A percentile compares a stretch with the other conserved stretches of the same genome.
These are phyloP conservation scores for Aspergillus novofumigatus DNA, from an alignment of 2,329 filamentous ascomycete genomes.

Conservation along the genomic window DNA sequence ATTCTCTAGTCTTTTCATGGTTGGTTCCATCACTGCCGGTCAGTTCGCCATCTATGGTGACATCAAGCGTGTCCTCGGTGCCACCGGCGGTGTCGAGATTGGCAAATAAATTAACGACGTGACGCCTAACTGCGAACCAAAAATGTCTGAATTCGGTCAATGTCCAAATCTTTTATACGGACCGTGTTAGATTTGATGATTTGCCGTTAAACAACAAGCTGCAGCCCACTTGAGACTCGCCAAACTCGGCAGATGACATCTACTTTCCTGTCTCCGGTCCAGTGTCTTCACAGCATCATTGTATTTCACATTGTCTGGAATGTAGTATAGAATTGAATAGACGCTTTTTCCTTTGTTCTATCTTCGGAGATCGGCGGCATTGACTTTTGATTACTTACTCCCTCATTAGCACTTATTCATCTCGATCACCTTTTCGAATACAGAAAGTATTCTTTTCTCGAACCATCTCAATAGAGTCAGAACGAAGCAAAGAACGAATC, in stretches of 20 bases:
- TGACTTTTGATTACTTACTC: background rate
- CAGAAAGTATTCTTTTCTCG: background rate
- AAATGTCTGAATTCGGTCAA: background rate
- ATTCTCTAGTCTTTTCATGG: slow-evolving; percentile 26
- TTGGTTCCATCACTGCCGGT: slow-evolving; percentile 70
- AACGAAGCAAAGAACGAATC: background rate
- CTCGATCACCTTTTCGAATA: background rate
- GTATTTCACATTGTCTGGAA: background rate
- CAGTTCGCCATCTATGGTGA: slow-evolving; percentile 88
- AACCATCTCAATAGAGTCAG: background rate
- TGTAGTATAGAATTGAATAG: background rate
- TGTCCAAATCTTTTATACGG: background rate
- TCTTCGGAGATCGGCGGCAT: background rate
- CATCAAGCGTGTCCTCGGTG: slow-evolving; percentile 66
- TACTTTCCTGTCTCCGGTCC: background rate
- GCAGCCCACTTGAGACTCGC: background rate
- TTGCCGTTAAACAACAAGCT: background rate
- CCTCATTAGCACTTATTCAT: background rate
- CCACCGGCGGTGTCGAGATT: slow-evolving; percentile 73
- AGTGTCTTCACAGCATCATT: background rate
- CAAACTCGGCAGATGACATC: background rate
- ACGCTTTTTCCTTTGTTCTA: background rate
- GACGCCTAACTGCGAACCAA: background rate
- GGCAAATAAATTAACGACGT: slow-evolving; percentile 35
- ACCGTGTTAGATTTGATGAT: background rate